phyloP scores from a whole-genome alignment of 768 basidiomycete species.

The Mycena belliarum region DNA sequence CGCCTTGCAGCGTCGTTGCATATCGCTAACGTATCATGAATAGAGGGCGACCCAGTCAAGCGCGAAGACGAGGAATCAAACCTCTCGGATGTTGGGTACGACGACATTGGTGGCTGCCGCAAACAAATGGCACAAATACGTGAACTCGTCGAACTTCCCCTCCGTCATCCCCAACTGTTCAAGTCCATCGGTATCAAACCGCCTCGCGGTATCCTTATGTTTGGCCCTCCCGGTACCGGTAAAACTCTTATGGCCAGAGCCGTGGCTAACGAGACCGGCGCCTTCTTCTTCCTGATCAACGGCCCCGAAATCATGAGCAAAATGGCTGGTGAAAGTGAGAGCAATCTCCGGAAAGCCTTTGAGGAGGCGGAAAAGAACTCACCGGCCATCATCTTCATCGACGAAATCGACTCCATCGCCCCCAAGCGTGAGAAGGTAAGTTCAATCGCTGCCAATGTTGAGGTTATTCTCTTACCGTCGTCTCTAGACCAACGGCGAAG shows the following conservation, averaged over 20 bases:
- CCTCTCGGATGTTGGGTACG: conserved; percentile 95
- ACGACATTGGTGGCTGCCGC: conserved; percentile 98
- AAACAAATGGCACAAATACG: conserved; percentile 99
- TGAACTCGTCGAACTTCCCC: conserved; percentile 96
- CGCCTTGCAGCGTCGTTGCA: not conserved
- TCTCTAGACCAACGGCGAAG: conserved; percentile 93
- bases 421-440: conserved; percentile 99
- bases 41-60: conserved; percentile 98
- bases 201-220: conserved; percentile 98
- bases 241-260: conserved; percentile 99
- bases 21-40: conserved; percentile 4
- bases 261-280: conserved; percentile 98
- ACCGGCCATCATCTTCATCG: conserved; percentile 99
- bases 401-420: conserved; percentile 98
- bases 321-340: conserved; percentile 99
- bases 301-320: conserved; percentile 99
- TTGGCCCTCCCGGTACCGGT: conserved; percentile 97
- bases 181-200: conserved; percentile 99
- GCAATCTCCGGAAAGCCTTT: conserved; percentile 96
- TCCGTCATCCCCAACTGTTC: conserved; percentile 98
- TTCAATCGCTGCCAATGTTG: too few relatives aligned
- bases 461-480: too few relatives aligned
- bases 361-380: conserved; percentile 99
- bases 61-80: conserved; percentile 98
- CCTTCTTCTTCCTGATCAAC: conserved; percentile 99